phyloP scores from a whole-genome alignment of 2,329 filamentous ascomycete genomes.

The Claviceps spartinae region DNA sequence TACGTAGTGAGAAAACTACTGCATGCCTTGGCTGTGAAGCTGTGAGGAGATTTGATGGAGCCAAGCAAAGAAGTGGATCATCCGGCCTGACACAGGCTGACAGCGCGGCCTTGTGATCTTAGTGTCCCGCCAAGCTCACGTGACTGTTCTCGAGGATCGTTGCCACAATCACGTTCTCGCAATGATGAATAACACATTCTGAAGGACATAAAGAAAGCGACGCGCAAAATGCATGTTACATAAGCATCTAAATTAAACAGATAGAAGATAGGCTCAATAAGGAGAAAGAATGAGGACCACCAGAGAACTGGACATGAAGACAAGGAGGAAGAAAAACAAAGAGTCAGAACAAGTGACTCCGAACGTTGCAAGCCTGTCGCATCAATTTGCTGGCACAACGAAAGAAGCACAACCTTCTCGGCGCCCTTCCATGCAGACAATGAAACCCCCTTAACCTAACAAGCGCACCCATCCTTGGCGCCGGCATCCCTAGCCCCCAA shows the following conservation, averaged over 20 bases:
- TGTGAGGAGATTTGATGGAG: conserved; percentile 14
- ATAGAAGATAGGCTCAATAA: background rate
- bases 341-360: conserved; percentile 4
- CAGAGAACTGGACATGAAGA: background rate
- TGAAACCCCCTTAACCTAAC: conserved; percentile 32
- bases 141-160: conserved; percentile 2
- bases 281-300: background rate
- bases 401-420: conserved; percentile 1
- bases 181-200: too few relatives aligned
- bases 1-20: background rate
- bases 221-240: background rate
- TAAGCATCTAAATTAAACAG: conserved; percentile 4
- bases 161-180: too few relatives aligned
- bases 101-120: background rate
- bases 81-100: background rate
- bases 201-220: background rate
- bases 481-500: conserved; percentile 59
- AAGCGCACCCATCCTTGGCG: conserved; percentile 87
- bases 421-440: conserved; percentile 1
- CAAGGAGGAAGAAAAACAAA: conserved; percentile 3
- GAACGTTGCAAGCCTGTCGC: conserved; percentile 9
- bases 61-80: conserved; percentile 9
- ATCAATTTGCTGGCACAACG: conserved; percentile 6
- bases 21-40: background rate
- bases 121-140: conserved; percentile 6